phyloP scores from a whole-genome alignment of 129 eudicot genomes.

The Saposhnikovia divaricata region DNA sequence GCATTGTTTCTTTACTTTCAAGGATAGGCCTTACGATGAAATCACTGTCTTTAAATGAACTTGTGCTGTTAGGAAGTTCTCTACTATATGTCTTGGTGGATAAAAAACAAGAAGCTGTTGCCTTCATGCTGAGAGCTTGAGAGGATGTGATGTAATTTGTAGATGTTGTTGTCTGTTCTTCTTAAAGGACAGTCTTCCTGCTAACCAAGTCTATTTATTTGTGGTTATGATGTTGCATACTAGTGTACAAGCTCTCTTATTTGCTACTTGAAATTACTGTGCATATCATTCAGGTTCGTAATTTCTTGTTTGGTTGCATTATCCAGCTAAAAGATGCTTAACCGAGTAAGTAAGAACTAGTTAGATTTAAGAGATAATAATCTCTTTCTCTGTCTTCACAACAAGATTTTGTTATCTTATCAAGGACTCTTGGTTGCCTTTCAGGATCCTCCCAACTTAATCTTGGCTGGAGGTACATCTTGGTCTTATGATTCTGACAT shows the following conservation, averaged over 20 bases:
- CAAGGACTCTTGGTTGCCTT: background rate
- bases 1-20: too few relatives aligned
- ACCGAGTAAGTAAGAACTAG: background rate
- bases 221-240: background rate
- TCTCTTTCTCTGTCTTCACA: background rate
- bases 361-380: background rate
- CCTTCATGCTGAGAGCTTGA: too few relatives aligned
- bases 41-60: too few relatives aligned
- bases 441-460: slow-evolving; percentile 24
- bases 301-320: background rate
- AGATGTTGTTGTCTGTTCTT: too few relatives aligned
- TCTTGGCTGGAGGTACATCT: slow-evolving; percentile 18
- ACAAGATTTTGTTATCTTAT: background rate
- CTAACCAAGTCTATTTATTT: background rate
- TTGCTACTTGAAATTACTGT: background rate
- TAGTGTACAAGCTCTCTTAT: background rate
- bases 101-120: too few relatives aligned
- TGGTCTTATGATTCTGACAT: slow-evolving; percentile 36
- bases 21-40: too few relatives aligned
- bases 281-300: background rate
- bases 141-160: too few relatives aligned
- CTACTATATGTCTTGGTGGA: too few relatives aligned
- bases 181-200: background rate
- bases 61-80: too few relatives aligned
- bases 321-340: background rate